Percentiles rank a stretch among this genome's conserved stretches.
Conservation (phyloP, 352 stramenopile species). For the Hyaloperonospora arabidopsidis region DNA sequence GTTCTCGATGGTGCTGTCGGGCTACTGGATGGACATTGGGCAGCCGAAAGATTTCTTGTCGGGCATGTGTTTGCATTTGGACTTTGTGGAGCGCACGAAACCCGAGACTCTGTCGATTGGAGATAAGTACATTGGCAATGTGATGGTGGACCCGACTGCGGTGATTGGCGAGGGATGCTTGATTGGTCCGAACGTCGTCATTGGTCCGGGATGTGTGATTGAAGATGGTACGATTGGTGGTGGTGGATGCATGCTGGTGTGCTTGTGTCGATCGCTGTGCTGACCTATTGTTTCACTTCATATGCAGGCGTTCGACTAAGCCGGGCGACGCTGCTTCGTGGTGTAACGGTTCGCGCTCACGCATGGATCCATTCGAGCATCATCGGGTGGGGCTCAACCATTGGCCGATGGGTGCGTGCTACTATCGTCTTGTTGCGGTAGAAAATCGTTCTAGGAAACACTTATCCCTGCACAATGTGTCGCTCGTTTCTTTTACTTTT, state of each 20-base stretch:
- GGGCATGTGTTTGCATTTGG: conserved; percentile 81
- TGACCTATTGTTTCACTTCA: conserved; percentile 1
- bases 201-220: conserved; percentile 77
- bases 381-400: conserved; percentile 84
- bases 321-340: conserved; percentile 68
- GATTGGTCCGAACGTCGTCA: conserved; percentile 81
- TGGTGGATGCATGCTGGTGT: not conserved
- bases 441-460: not conserved
- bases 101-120: conserved; percentile 43
- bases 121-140: conserved; percentile 75
- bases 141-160: conserved; percentile 75
- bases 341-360: conserved; percentile 70
- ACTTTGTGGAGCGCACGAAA: conserved; percentile 53
- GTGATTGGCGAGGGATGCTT: conserved; percentile 69
- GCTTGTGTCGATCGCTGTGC: not conserved
- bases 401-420: conserved; percentile 65
- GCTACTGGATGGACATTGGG: conserved; percentile 89
- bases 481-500: not conserved
- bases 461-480: not conserved
- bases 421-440: not conserved
- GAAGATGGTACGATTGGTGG: conserved; percentile 49
- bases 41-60: conserved; percentile 87
- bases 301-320: conserved; percentile 68
- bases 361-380: conserved; percentile 85
- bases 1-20: conserved; percentile 77